Base-by-base conservation (phyloP, 768 basidiomycete genomes). In the Suillus ampliporus region DNA sequence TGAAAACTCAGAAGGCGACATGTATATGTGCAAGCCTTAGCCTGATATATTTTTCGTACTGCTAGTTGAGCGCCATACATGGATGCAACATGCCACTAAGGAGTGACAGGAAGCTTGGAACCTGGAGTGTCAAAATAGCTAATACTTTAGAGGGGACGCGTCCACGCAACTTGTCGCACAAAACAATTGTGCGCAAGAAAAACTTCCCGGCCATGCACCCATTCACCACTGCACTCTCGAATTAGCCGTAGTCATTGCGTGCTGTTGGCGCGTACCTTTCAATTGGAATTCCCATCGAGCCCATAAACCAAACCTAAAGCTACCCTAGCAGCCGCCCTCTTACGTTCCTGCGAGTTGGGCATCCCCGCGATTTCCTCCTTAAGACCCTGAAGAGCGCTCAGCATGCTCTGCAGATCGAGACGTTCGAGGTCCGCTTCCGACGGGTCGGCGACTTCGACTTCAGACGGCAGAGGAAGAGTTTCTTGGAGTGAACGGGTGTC, bases 251-350 rank as follows among this genome's bases (percentile, higher is more conserved):
- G 23, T 38, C 23, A 23, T 26, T 40, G 38, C 11, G 23, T 26
- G 23, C n/a, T 40, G 3, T 40, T 40, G 6, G 37, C 11, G 5
- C 54, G 23, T 17, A 54, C 59, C 54, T 28, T 26, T 46, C 13
- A 37, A 35, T 40, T 23, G 4, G 57, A 41, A 19, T 35, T 23
- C 10, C 28, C 46, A 47, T 62, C 62, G 4, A 92, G 75, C 3
- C 90, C 91, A 73, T 91, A 89, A 7, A 88, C 90, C 57, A 93
- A 74, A 1, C 89, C 89, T 0, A 93, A 77, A 26, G 91, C 90
- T 23, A 90, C 89, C 51, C 80, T 78, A 9, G 91, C 91, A 0
- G 91, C 91, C 28, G 90, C 87, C 67, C 78, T 84, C 67, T 88
- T 78, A 65, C 86, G 79, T 75, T 89, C 89, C 26, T 79, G 80